Percentiles rank a stretch among this genome's conserved stretches.
Conservation (phyloP, 2,329 filamentous ascomycete species). For the Aspergillus brasiliensis region DNA sequence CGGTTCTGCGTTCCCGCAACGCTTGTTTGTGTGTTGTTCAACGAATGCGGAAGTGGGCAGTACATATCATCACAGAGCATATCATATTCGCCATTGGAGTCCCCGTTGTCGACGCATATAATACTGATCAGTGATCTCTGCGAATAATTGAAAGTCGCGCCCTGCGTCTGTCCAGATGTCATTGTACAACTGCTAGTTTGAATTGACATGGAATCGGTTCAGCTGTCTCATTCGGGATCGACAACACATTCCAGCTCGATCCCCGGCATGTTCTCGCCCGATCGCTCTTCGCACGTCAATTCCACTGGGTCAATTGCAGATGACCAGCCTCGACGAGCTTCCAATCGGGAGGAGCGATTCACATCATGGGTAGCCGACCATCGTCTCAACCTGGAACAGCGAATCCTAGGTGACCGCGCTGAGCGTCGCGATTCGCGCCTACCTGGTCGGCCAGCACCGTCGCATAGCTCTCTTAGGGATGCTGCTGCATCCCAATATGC, state of each 20-base stretch:
- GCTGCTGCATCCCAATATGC: constrained; percentile 2
- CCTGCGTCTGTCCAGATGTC: constrained; percentile 14
- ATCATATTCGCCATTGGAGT: neutral
- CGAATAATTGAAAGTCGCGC: neutral
- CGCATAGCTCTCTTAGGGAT: neutral
- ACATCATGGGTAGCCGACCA: neutral
- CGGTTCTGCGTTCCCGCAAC: neutral
- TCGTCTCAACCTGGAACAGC: constrained; percentile 4
- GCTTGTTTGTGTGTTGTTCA: constrained; percentile 5
- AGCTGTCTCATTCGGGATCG: constrained; percentile 13
- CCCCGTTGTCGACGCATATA: neutral
- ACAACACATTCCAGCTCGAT: constrained; percentile 14
- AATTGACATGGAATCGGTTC: constrained; percentile 19
- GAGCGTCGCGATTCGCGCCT: constrained; percentile 7
- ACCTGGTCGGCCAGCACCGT: constrained; percentile 3
- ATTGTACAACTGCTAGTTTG: constrained; percentile 9
- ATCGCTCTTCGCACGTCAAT: constrained; percentile 4
- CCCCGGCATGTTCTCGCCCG: constrained; percentile 2
- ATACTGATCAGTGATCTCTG: neutral
- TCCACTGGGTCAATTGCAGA: neutral
- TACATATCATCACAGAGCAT: constrained; percentile 3
- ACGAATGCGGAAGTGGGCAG: constrained; percentile 18
- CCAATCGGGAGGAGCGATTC: neutral
- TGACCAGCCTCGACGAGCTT: neutral
- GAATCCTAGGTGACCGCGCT: constrained; percentile 9